A percentile compares a stretch with the other conserved stretches of the same genome.
Evolutionary conservation across 495 filamentous ascomycete genomes (phyloP).

Genomic region (Penicillium soppii): DNA sequence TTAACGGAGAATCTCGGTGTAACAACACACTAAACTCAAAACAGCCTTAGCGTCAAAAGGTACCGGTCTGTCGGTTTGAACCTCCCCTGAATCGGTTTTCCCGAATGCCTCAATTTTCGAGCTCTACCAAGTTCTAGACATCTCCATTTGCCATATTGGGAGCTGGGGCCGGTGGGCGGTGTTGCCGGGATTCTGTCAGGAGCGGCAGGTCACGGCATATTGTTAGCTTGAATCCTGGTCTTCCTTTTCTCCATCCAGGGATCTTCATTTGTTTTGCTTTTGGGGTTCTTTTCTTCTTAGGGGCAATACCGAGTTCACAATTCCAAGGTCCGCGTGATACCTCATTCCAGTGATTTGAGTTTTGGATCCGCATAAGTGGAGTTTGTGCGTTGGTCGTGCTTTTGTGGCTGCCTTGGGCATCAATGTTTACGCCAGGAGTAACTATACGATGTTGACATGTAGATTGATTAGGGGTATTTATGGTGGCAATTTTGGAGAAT

Average conservation of each 20-base stretch:
- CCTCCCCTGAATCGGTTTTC: neutral
- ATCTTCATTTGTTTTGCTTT: neutral
- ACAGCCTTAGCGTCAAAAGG: conserved; percentile 9
- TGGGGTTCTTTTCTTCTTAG: neutral
- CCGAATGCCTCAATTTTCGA: neutral
- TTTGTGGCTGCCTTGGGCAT: neutral
- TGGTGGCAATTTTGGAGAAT: neutral
- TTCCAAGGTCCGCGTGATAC: neutral
- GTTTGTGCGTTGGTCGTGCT: neutral
- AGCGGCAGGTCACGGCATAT: too few relatives aligned
- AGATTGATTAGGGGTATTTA: neutral
- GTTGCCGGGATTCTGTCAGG: too few relatives aligned
- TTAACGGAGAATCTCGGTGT: conserved; percentile 39
- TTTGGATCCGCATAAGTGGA: neutral
- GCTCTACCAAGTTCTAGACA: neutral
- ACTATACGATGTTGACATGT: neutral
- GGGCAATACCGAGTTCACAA: neutral
- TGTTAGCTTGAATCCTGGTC: too few relatives aligned
- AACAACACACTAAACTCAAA: neutral
- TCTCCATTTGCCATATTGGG: neutral
- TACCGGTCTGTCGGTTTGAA: conserved; percentile 31
- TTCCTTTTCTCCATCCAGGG: too few relatives aligned
- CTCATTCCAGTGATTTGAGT: neutral
- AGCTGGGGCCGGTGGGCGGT: too few relatives aligned
- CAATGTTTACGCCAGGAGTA: neutral